Percentiles rank a stretch among this genome's conserved stretches.
These are phyloP conservation scores for Triticum urartu DNA, from an alignment of 176 grass and related monocot species.

Conservation along the genomic window DNA sequence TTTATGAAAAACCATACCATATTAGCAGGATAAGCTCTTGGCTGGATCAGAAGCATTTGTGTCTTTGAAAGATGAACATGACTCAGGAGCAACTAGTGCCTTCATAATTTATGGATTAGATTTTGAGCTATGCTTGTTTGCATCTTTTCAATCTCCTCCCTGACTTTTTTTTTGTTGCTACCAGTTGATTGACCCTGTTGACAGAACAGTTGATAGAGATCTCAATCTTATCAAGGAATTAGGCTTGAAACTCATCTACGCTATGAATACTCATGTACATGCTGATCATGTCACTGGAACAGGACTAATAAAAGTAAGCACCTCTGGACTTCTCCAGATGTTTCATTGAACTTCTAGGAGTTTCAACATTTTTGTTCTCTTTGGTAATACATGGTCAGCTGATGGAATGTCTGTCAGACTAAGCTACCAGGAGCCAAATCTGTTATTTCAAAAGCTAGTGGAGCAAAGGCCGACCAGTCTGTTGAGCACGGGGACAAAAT, in stretches of 20 bases:
- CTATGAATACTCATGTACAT: constrained; percentile 98
- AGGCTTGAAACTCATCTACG: constrained; percentile 86
- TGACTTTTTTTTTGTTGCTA: constrained; percentile 26
- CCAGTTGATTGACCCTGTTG: constrained; percentile 84
- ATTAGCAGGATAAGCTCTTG: not conserved
- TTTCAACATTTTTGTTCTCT: not conserved
- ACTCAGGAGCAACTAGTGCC: not conserved
- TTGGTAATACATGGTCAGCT: not conserved
- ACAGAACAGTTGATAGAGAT: constrained; percentile 85
- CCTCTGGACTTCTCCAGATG: not conserved
- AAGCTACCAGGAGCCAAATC: constrained; percentile 78
- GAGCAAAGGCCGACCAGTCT: constrained; percentile 71
- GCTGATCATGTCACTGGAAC: constrained; percentile 94
- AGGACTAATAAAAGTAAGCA: constrained; percentile 76
- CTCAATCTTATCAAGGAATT: constrained; percentile 83
- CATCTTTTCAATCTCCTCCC: constrained; percentile 4
- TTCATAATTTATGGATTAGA: not conserved
- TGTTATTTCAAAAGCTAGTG: constrained; percentile 72
- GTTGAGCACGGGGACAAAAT: constrained; percentile 84
- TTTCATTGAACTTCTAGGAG: not conserved
- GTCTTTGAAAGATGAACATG: not conserved
- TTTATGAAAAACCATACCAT: not conserved
- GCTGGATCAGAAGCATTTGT: not conserved
- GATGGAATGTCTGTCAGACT: constrained; percentile 39
- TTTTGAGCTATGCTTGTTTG: not conserved